A percentile compares a stretch with the other conserved stretches of the same genome.
phyloP scores from a whole-genome alignment of 768 basidiomycete genomes.

The Collybia sp. region DNA sequence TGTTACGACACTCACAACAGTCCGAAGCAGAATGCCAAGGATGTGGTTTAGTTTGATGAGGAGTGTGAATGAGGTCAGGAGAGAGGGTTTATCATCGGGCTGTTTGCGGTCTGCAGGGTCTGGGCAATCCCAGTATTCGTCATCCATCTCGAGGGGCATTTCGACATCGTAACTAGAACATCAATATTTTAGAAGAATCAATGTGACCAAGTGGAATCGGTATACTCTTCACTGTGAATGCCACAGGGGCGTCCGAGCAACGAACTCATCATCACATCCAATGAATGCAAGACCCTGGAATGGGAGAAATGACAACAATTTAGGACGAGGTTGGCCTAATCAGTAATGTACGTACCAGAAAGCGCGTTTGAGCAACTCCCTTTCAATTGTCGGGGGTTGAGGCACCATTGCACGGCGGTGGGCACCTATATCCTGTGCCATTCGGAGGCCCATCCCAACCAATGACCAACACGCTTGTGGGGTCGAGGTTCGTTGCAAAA shows the following conservation, averaged over 20 bases:
- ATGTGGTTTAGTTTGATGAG: conserved; percentile 46
- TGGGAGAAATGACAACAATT: not conserved
- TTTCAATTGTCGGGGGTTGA: conserved; percentile 34
- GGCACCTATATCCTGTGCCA: conserved; percentile 56
- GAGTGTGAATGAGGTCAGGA: conserved; percentile 38
- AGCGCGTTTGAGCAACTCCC: conserved; percentile 57
- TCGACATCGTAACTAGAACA: conserved; percentile 52
- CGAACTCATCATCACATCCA: conserved; percentile 32
- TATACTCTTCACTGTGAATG: conserved; percentile 70
- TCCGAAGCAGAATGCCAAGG: conserved; percentile 42
- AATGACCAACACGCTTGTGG: conserved; percentile 49
- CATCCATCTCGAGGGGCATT: conserved; percentile 58
- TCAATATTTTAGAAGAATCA: not conserved
- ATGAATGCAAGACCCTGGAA: conserved; percentile 2
- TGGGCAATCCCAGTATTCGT: conserved; percentile 56
- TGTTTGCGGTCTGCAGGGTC: conserved; percentile 47
- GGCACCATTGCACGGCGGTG: conserved; percentile 34
- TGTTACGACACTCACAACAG: conserved; percentile 35
- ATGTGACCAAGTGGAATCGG: conserved; percentile 5
- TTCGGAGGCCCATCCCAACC: conserved; percentile 49
- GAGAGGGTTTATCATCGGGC: conserved; percentile 43
- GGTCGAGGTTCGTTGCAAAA: conserved; percentile 37
- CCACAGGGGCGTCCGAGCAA: conserved; percentile 63
- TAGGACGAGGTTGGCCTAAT: not conserved
- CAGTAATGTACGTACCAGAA: conserved; percentile 34